Evolutionary conservation across 1,284 basidiomycete species (phyloP), one percentile per base, ranked within the genome.

Genomic region (Tilletia horrida): DNA sequence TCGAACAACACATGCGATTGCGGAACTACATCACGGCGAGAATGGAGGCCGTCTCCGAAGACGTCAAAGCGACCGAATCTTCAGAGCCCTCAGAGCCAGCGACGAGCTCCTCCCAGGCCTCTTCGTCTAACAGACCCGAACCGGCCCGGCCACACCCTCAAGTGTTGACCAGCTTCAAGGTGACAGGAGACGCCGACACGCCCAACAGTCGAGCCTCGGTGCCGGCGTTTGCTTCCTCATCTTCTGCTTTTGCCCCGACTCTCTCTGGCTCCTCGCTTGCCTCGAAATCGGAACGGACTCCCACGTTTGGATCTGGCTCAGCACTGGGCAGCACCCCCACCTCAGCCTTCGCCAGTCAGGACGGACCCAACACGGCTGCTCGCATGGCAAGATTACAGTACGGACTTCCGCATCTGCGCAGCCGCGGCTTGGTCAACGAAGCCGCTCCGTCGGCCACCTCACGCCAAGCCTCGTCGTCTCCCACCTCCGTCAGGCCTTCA

Each of bases 1-100:
- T 48, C 6, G 21, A 25, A 27, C 13, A 29, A 3, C 18, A 29
- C 16, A 40, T 18, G 21, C 55, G 55, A 9, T 35, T 59, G 55
- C 13, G 16, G 55, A 18, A 29, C 14, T 59, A 59, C 16, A 25
- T 59, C 29, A 40, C 31, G 14, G 55, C 55, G 4, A 25, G 55
- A 16, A 59, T 59, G 55, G 55, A 59, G 55, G 55, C 55, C 29
- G 55, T 59, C 29, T 25, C 55, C 3, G 55, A 59, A 29, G 55
- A 59, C 55, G 55, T 59, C 55, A 59, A 59, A 27, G 55, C 27
- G 16, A 59, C 55, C 25, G 50, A 18, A 3, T 23, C 45, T 16
- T n/a, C 18, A 4, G 45, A 23, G 35, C 35, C 35, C 11, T 40
- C 45, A 23, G 21, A 18, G 45, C 6, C 45, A 7, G 45, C 45